phyloP scores from a whole-genome alignment of 805 yeast species.

The Lachancea waltii region DNA sequence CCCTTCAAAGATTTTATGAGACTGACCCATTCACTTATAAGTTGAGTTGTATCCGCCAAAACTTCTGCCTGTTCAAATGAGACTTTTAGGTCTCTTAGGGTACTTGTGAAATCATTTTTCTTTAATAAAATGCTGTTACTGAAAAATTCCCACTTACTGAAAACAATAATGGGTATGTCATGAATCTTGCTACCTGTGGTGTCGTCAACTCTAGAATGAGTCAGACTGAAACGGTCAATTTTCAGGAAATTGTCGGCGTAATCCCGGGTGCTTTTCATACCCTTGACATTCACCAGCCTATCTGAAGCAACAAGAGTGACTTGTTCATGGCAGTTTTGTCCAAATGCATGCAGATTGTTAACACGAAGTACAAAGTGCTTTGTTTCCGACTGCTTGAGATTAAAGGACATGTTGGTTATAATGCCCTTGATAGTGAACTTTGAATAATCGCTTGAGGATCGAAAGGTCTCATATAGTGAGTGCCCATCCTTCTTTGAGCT shows the following conservation, averaged over 20 bases:
- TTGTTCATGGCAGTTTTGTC: background rate
- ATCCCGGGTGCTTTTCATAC: conserved; percentile 3
- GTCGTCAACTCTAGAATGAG: background rate
- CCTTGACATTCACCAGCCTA: background rate
- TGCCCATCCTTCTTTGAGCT: background rate
- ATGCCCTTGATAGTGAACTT: conserved; percentile 20
- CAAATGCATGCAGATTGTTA: conserved; percentile 3
- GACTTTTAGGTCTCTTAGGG: conserved; percentile 24
- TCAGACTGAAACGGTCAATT: conserved; percentile 7
- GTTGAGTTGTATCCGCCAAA: conserved; percentile 9
- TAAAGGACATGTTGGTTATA: conserved; percentile 23
- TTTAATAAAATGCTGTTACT: conserved; percentile 2
- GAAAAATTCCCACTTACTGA: conserved; percentile 27
- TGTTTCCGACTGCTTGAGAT: conserved; percentile 16
- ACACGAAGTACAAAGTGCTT: conserved; percentile 7
- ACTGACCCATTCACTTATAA: background rate
- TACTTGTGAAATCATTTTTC: conserved; percentile 3
- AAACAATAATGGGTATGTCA: conserved; percentile 22
- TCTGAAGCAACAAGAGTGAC: background rate
- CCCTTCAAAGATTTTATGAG: background rate
- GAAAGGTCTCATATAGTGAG: background rate
- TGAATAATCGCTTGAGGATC: conserved; percentile 10
- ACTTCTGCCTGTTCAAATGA: conserved; percentile 22
- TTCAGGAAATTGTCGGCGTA: conserved; percentile 10
- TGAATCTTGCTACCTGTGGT: background rate